Evolutionary conservation across 2,329 filamentous ascomycete genomes (phyloP).

Genomic region (Nemania bipapillata): DNA sequence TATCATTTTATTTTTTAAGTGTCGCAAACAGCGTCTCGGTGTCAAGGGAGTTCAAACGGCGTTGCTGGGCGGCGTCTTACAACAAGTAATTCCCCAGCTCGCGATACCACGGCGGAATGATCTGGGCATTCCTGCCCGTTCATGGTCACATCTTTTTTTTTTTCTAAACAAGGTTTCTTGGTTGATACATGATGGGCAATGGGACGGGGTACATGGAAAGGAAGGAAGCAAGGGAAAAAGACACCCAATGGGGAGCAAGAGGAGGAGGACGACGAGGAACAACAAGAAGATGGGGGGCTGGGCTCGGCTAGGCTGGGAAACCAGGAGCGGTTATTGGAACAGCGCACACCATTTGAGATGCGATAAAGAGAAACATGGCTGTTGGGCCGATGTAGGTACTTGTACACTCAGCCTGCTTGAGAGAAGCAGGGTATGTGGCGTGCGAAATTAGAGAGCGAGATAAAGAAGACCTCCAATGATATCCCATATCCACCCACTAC

Average conservation of each 20-base stretch:
- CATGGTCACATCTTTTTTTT: conserved; percentile 2
- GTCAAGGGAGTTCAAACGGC: conserved; percentile 39
- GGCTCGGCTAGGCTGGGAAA: neutral
- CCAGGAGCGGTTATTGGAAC: neutral
- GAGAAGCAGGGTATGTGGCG: conserved; percentile 26
- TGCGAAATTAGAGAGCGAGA: conserved; percentile 15
- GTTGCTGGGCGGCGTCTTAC: conserved; percentile 43
- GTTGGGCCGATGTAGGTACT: conserved; percentile 22
- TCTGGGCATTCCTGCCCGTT: conserved; percentile 20
- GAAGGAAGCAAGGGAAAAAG: conserved; percentile 14
- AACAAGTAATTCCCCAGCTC: conserved; percentile 33
- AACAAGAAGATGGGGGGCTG: too few species aligned
- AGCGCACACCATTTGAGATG: conserved; percentile 19
- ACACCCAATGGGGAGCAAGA: neutral
- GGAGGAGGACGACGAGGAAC: neutral
- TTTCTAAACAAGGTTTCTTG: conserved; percentile 1
- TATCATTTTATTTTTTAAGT: conserved; percentile 26
- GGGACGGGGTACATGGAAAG: conserved; percentile 2
- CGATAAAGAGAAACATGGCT: conserved; percentile 8
- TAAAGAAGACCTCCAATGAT: conserved; percentile 31
- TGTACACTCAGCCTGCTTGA: conserved; percentile 11
- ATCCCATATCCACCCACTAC: conserved; percentile 29
- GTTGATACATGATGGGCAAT: conserved; percentile 22
- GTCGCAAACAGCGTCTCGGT: conserved; percentile 32
- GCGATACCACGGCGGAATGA: conserved; percentile 38